Evolutionary conservation across 2,329 filamentous ascomycete genomes (phyloP), one percentile per base, ranked within the genome.

Genomic region (Colletotrichum cuscutae): DNA sequence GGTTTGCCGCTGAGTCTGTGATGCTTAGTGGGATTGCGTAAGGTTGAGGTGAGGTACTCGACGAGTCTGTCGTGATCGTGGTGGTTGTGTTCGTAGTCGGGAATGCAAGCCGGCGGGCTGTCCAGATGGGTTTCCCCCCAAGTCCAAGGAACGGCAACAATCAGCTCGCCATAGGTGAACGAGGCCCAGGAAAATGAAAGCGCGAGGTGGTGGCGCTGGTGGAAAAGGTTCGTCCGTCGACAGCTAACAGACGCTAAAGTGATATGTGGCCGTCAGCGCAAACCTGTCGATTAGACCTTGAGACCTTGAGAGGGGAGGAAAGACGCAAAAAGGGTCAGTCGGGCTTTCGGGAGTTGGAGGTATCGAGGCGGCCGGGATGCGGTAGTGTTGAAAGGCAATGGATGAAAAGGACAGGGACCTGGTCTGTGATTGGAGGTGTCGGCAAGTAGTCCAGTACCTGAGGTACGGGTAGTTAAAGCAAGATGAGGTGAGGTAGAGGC

Each of bases 191-290:
- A 58, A 71, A 42, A 11, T 49, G 46, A 66, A 69, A 58, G 70
- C 67, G 66, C 71, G 61, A 65, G 59, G 60, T 63, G 66, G 71
- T 70, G 61, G 71, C 71, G 71, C 60, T 57, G 66, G 71, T 60
- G 60, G 35, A 69, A 71, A 71, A 65, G 49, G 66, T 61, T 71
- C 60, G 66, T 61, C 60, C 49, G 66, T 65, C 56, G 68, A 61
- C 54, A 71, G 71, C 71, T 73, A 73, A 57, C 66, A 28, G 57
- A 65, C 66, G 46, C 71, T 73, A 65, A 64, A 37, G 53, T 56
- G 67, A 63, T 57, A 61, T 73, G 60, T 73, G 67, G 66, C 61
- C 49, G 71, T 73, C 71, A 65, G 66, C 71, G 71, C 67, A 73
- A 60, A 70, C 28, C 30, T 71, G 56, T 60, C 67, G 66, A 71